These are phyloP conservation scores for Sporobolomyces phaffii DNA, from an alignment of 768 basidiomycete species.

Conservation along the genomic window DNA sequence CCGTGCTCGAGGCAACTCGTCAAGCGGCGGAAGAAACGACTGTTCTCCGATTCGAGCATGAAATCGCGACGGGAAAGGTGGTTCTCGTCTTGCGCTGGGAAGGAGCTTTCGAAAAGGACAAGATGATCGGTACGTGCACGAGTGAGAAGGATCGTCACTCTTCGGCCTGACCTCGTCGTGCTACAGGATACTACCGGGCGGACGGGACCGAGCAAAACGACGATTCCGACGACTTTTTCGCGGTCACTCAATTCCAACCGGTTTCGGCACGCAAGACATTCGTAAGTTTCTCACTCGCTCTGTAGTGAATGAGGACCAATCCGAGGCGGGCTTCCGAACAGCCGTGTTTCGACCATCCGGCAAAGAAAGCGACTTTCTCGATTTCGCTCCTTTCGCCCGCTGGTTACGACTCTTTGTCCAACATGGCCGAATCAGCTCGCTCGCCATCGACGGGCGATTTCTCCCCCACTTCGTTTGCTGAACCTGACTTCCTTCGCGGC, in stretches of 20 bases:
- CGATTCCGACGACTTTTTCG: constrained; percentile 2
- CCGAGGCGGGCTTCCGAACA: not conserved
- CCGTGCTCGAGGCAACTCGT: not conserved
- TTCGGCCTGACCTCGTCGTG: too few relatives aligned
- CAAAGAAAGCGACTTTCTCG: constrained; percentile 71
- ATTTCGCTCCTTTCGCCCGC: constrained; percentile 53
- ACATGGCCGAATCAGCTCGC: constrained; percentile 57
- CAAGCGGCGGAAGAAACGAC: not conserved
- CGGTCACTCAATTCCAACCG: constrained; percentile 30
- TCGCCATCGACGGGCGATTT: not conserved
- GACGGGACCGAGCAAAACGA: not conserved
- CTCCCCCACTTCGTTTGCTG: not conserved
- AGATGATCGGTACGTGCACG: constrained; percentile 2
- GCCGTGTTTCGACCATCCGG: constrained; percentile 93
- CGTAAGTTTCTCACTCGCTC: not conserved
- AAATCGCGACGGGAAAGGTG: not conserved
- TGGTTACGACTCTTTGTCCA: constrained; percentile 70
- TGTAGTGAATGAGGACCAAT: not conserved
- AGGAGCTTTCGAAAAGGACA: constrained; percentile 12
- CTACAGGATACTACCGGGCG: constrained; percentile 30
- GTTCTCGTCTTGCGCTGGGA: constrained; percentile 16
- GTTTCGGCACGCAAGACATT: constrained; percentile 23
- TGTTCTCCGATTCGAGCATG: not conserved
- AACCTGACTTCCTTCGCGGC: constrained; percentile 36
- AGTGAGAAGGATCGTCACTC: too few relatives aligned